Evolutionary conservation across 1,139 yeast genomes (phyloP).

Genomic region (Candida mesenterica): DNA sequence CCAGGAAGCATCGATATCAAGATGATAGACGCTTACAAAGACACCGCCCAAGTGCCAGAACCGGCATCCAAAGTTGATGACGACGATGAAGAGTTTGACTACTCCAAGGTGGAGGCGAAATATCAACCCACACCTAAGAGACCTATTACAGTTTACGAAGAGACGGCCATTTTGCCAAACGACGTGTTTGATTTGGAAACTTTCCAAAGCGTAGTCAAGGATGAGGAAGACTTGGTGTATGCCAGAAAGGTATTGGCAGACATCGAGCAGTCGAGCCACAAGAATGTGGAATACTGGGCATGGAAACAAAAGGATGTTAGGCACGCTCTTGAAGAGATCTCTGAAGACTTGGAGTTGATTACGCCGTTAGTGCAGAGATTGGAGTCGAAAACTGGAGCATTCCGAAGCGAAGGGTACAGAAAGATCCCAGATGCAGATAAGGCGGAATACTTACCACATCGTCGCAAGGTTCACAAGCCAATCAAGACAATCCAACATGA

Average conservation of each 20-base stretch:
- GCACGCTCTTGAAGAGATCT: conserved; percentile 21
- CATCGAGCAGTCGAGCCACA: conserved; percentile 25
- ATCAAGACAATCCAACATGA: conserved; percentile 58
- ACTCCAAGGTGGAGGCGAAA: conserved; percentile 30
- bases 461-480: conserved; percentile 55
- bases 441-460: conserved; percentile 74
- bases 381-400: conserved; percentile 56
- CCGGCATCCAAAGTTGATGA: conserved; percentile 6
- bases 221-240: conserved; percentile 67
- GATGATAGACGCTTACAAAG: conserved; percentile 6
- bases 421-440: conserved; percentile 75
- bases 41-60: conserved; percentile 5
- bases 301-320: conserved; percentile 54
- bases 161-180: conserved; percentile 25
- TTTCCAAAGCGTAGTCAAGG: conserved; percentile 58
- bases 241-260: conserved; percentile 46
- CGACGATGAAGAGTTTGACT: conserved; percentile 20
- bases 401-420: conserved; percentile 71
- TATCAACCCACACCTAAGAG: conserved; percentile 44
- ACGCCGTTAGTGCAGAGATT: conserved; percentile 35
- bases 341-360: conserved; percentile 29
- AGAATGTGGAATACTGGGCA: conserved; percentile 59
- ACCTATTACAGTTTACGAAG: conserved; percentile 55
- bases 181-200: conserved; percentile 44
- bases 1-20: conserved; percentile 7